Conservation (phyloP, 495 filamentous ascomycete species). For the Penicillium robsamsonii region DNA sequence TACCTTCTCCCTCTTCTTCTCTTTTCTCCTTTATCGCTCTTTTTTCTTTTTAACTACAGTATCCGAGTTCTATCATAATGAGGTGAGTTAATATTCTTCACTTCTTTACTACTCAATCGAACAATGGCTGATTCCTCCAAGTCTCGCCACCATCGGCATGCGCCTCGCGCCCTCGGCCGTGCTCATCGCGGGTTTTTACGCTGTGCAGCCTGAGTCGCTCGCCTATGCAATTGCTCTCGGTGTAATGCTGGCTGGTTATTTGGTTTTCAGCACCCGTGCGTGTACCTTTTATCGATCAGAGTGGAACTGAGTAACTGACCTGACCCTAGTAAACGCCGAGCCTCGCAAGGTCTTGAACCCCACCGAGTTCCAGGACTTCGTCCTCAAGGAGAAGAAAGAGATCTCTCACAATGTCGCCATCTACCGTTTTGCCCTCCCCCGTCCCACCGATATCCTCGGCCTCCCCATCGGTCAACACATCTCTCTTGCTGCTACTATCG, state of each 20-base stretch:
- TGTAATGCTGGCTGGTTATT: slow-evolving; percentile 16
- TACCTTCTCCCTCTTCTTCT: neutral
- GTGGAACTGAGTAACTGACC: slow-evolving; percentile 3
- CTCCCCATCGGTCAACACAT: slow-evolving; percentile 98
- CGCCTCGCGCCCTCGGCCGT: slow-evolving; percentile 85
- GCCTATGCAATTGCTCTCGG: slow-evolving; percentile 61
- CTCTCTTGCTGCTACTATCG: slow-evolving; percentile 80
- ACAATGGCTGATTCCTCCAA: slow-evolving; percentile 20
- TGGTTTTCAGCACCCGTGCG: slow-evolving; percentile 28
- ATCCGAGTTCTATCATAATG: slow-evolving; percentile 28
- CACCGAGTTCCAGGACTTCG: slow-evolving; percentile 82
- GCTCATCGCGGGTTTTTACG: slow-evolving; percentile 68
- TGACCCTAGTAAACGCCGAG: slow-evolving; percentile 45
- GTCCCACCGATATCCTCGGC: slow-evolving; percentile 76
- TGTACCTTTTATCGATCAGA: neutral
- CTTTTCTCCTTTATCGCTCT: slow-evolving; percentile 8
- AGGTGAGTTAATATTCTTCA: slow-evolving; percentile 25
- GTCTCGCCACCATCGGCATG: slow-evolving; percentile 60
- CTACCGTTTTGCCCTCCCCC: slow-evolving; percentile 87
- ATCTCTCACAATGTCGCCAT: slow-evolving; percentile 98
- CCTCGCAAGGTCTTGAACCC: slow-evolving; percentile 82
- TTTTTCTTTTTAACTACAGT: neutral
- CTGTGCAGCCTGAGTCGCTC: slow-evolving; percentile 76
- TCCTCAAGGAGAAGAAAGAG: slow-evolving; percentile 83
- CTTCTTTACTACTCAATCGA: neutral